Evolutionary conservation across 2,329 filamentous ascomycete genomes (phyloP).

Genomic region (Sclerotiophoma versabilis): DNA sequence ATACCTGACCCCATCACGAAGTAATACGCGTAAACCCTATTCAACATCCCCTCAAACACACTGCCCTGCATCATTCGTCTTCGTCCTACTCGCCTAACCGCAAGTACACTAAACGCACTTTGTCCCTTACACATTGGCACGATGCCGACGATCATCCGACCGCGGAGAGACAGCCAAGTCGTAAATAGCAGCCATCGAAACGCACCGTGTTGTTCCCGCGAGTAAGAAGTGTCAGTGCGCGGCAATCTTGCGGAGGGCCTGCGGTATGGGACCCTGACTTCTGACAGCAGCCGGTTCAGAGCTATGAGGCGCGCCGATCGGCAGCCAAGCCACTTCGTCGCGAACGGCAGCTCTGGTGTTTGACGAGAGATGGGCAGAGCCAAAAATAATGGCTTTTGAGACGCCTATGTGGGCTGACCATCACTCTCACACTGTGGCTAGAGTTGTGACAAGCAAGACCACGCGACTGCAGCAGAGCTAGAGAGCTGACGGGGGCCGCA

Average conservation of each 20-base stretch:
- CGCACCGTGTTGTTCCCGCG: constrained; percentile 15
- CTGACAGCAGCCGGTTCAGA: constrained; percentile 10
- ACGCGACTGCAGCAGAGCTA: not conserved
- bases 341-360: constrained; percentile 9
- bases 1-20: constrained; percentile 5
- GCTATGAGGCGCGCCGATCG: constrained; percentile 4
- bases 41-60: constrained; percentile 6
- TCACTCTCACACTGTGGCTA: not conserved
- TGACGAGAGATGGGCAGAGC: constrained; percentile 1
- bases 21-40: constrained; percentile 3
- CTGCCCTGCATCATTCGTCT: constrained; percentile 11
- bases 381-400: constrained; percentile 12
- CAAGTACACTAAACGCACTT: constrained; percentile 6
- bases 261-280: constrained; percentile 5
- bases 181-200: constrained; percentile 28
- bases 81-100: constrained; percentile 13
- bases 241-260: not conserved
- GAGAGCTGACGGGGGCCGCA: constrained; percentile 9
- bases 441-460: constrained; percentile 7
- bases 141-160: constrained; percentile 8
- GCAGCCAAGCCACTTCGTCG: constrained; percentile 3
- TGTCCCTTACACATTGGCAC: constrained; percentile 12
- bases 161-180: constrained; percentile 7
- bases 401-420: constrained; percentile 13
- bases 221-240: constrained; percentile 15